phyloP scores from a whole-genome alignment of 83 land plant genomes.

The Larix sibirica region DNA sequence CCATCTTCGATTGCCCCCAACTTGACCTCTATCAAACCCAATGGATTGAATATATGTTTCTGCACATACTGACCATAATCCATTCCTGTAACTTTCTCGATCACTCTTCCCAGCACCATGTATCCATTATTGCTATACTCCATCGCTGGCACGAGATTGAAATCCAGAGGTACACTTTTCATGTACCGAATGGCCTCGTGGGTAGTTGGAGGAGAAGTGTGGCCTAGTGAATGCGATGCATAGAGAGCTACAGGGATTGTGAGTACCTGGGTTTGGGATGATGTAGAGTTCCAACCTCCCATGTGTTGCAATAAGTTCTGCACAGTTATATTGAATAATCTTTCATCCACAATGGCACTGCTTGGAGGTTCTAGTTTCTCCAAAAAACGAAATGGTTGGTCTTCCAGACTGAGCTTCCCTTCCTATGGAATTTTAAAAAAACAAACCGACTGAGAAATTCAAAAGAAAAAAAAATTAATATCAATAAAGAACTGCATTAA shows the following conservation, averaged over 20 bases:
- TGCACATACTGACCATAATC: not conserved
- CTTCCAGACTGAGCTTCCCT: not conserved
- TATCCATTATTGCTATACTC: not conserved
- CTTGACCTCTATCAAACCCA: not conserved
- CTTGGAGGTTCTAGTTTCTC: not conserved
- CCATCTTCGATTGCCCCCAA: not conserved
- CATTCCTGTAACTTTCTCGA: not conserved
- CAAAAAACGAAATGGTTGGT: not conserved
- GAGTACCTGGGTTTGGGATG: not conserved
- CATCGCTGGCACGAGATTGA: not conserved
- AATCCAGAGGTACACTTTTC: not conserved
- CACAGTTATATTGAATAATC: not conserved
- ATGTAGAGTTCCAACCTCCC: too few species aligned
- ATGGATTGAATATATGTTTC: not conserved
- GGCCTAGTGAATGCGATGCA: not conserved
- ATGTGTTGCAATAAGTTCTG: too few species aligned
- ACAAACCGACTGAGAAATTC: too few species aligned
- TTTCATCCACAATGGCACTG: not conserved
- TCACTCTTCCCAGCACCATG: not conserved
- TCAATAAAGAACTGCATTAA: too few species aligned
- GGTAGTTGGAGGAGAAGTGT: not conserved
- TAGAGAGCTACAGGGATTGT: not conserved
- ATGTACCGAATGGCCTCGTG: constrained; percentile 1
- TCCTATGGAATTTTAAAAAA: not conserved
- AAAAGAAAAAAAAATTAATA: too few species aligned